These are phyloP conservation scores for Rhizopus arrhizus DNA, from an alignment of 371 early-diverging fungal genomes.

Conservation along the genomic window DNA sequence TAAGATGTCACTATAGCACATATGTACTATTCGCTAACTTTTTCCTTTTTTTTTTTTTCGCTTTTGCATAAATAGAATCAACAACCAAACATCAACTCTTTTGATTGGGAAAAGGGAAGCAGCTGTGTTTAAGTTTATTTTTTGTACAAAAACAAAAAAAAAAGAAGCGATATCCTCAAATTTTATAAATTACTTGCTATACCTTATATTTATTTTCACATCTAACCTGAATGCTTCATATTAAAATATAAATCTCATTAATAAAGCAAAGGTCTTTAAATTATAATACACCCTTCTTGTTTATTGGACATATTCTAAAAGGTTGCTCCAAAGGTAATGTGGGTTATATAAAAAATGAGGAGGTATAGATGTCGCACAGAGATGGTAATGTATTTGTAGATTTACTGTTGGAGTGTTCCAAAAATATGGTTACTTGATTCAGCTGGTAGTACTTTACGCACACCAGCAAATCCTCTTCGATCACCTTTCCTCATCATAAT, in stretches of 20 bases:
- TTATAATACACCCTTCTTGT: too few species aligned
- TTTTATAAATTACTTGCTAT: too few species aligned
- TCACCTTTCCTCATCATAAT: slow-evolving; percentile 66
- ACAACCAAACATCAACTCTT: background rate
- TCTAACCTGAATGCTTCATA: too few species aligned
- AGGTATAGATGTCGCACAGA: too few species aligned
- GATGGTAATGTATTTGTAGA: background rate
- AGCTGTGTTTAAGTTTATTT: background rate
- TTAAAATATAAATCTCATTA: too few species aligned
- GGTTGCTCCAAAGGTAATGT: too few species aligned
- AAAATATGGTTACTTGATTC: slow-evolving; percentile 5
- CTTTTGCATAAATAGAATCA: background rate
- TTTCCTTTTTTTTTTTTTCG: background rate
- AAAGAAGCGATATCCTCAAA: too few species aligned
- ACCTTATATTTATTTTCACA: too few species aligned
- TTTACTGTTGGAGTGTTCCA: slow-evolving; percentile 4
- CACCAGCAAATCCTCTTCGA: slow-evolving; percentile 63
- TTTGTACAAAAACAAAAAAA: too few species aligned
- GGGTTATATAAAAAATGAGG: too few species aligned
- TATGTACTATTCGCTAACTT: background rate
- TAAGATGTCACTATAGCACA: background rate
- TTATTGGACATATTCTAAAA: too few species aligned
- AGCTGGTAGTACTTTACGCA: slow-evolving; percentile 29
- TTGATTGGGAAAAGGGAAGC: background rate
- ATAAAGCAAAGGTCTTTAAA: too few species aligned